phyloP scores from a whole-genome alignment of 371 early-diverging fungal genomes.

The Zychaea mexicana region DNA sequence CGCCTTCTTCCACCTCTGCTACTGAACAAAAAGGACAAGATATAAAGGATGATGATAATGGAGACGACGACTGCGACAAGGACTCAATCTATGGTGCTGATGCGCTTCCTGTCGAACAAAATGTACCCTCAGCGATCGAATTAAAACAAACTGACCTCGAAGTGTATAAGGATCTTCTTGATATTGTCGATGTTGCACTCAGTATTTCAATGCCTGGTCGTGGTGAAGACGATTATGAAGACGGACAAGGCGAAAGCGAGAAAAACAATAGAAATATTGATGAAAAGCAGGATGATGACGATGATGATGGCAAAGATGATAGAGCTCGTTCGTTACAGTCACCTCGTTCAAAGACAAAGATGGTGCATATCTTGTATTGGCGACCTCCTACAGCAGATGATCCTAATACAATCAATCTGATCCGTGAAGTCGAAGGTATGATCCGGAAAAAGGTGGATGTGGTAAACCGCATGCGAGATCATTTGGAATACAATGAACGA shows the following conservation, averaged over 20 bases:
- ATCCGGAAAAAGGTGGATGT: slow-evolving; percentile 42
- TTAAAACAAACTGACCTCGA: slow-evolving; percentile 26
- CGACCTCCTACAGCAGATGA: slow-evolving; percentile 49
- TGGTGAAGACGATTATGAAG: slow-evolving; percentile 8
- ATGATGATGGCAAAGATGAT: not conserved
- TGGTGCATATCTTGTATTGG: slow-evolving; percentile 63
- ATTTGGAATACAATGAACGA: slow-evolving; percentile 42
- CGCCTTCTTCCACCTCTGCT: too few relatives aligned
- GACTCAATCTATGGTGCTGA: slow-evolving; percentile 29
- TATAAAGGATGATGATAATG: not conserved
- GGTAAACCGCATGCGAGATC: slow-evolving; percentile 54
- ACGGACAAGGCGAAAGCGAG: not conserved
- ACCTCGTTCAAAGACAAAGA: slow-evolving; percentile 49
- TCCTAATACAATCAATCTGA: slow-evolving; percentile 15
- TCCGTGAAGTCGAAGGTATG: slow-evolving; percentile 38
- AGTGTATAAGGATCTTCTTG: slow-evolving; percentile 35
- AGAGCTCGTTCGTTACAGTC: slow-evolving; percentile 35
- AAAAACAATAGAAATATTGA: not conserved
- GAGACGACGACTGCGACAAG: too few relatives aligned
- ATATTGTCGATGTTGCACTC: slow-evolving; percentile 47
- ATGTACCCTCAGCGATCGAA: slow-evolving; percentile 18
- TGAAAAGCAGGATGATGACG: not conserved
- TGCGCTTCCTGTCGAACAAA: slow-evolving; percentile 24
- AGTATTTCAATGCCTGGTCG: slow-evolving; percentile 61
- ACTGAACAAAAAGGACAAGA: not conserved